Percentiles rank a stretch among this genome's conserved stretches.
These are phyloP conservation scores for Suaeda aralocaspica DNA, from an alignment of 148 eudicot species.

Conservation along the genomic window DNA sequence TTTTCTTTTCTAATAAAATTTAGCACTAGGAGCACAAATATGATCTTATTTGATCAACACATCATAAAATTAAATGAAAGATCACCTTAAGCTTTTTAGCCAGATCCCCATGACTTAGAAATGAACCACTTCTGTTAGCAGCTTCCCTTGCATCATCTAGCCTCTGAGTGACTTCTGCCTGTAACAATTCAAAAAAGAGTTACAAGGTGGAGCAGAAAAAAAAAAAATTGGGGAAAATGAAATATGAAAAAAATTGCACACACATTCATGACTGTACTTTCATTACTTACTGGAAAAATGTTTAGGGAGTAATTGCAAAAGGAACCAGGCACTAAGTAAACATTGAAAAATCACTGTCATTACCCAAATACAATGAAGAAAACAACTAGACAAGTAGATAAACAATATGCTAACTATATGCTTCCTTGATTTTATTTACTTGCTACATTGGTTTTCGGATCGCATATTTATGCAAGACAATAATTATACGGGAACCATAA, in stretches of 20 bases:
- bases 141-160: constrained; percentile 59
- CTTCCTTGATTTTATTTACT: no score
- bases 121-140: constrained; percentile 40
- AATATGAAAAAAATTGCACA: no score
- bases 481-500: no score
- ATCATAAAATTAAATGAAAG: not conserved
- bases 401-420: no score
- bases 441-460: no score
- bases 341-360: no score
- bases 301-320: no score
- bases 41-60: not conserved
- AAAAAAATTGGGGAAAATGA: not conserved
- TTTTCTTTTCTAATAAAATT: not conserved
- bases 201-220: not conserved
- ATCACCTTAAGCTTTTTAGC: constrained; percentile 86
- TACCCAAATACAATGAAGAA: no score
- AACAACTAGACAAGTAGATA: no score
- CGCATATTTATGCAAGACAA: no score
- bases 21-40: not conserved
- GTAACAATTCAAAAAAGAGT: constrained; percentile 15
- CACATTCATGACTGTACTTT: no score
- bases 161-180: constrained; percentile 94
- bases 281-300: no score
- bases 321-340: not conserved
- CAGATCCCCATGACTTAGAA: constrained; percentile 74